Evolutionary conservation across 2,329 filamentous ascomycete genomes (phyloP), one percentile per base, ranked within the genome.

Genomic region (Orbilia blumenaviensis): DNA sequence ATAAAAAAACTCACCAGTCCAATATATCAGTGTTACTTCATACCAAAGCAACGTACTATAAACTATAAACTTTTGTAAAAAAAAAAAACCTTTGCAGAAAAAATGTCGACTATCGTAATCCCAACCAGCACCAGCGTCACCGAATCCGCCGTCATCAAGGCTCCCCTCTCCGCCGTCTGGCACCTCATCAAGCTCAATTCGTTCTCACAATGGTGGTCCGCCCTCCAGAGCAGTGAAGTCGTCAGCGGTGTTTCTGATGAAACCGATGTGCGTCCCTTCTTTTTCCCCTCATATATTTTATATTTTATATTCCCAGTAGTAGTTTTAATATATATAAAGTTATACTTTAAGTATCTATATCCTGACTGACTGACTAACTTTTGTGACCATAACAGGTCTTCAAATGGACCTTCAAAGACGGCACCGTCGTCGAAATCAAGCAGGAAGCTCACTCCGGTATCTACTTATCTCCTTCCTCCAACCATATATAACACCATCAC

Each of bases 131-230:
- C 88, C 80, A 89, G 87, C 25, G 88, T 91, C 80, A 84, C 86
- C 79, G 89, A 91, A 84, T 89, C 87, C 67, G 86, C 88, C 81
- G 89, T 92, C 83, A 91, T 92, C 83, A 86, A 88, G 79, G 89
- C 89, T 38, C 87, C 88, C 34, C 86, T 91, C 82, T 86, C 86
- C 80, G 83, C 87, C 79, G 89, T 91, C 82, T 92, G 90, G 90
- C 90, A 92, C 85, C 85, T 88, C 80, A 89, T 92, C 87, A 92
- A 92, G 86, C 88, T 92, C 41, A 87, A 88, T 82, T 86, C 89
- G 82, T 91, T 92, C 83, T 82, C 84, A 84, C 86, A 87, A 81
- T 92, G 90, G 85, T 91, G 89, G 88, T 84, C 85, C 48, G 86
- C 87, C 78, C 86, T 92, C 48, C 84, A 86, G 78, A 86, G 86